phyloP scores from a whole-genome alignment of 1,139 yeast species.

The Yamadazyma triangularis region DNA sequence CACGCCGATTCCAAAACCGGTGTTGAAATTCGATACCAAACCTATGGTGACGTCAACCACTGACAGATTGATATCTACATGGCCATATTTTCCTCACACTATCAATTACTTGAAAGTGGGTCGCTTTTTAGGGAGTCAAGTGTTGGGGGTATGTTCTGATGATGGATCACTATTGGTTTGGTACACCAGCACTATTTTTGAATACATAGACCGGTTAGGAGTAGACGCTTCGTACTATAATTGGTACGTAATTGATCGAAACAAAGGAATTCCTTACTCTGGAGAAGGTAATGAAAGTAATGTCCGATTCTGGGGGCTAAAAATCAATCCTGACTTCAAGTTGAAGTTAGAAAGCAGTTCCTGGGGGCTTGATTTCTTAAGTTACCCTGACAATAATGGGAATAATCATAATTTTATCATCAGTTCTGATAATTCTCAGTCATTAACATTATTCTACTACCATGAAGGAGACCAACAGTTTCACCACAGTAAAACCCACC shows the following conservation, averaged over 20 bases:
- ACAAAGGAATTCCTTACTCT: slow-evolving; percentile 21
- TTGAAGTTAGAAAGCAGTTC: slow-evolving; percentile 45
- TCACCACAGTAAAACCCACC: slow-evolving; percentile 35
- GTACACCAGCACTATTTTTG: slow-evolving; percentile 24
- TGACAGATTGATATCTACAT: slow-evolving; percentile 40
- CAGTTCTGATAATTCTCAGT: slow-evolving; percentile 56
- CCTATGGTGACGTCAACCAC: slow-evolving; percentile 34
- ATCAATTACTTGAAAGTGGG: slow-evolving; percentile 41
- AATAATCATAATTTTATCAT: slow-evolving; percentile 36
- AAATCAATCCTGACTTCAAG: slow-evolving; percentile 28
- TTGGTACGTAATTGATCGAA: slow-evolving; percentile 1
- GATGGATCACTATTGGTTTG: slow-evolving; percentile 53
- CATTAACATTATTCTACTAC: slow-evolving; percentile 38
- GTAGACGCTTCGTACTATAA: slow-evolving; percentile 2
- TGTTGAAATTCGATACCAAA: slow-evolving; percentile 33
- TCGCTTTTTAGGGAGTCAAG: slow-evolving; percentile 26
- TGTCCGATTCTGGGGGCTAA: slow-evolving; percentile 3
- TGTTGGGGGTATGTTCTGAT: slow-evolving; percentile 49
- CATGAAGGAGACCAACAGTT: slow-evolving; percentile 23
- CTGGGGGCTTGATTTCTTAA: slow-evolving; percentile 58
- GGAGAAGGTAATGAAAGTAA: slow-evolving; percentile 17
- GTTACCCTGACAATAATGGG: slow-evolving; percentile 18
- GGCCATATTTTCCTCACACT: slow-evolving; percentile 54
- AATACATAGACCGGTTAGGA: slow-evolving; percentile 12
- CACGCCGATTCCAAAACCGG: slow-evolving; percentile 20